Conservation (phyloP, 208 protist species). For the Trypanosoma caninum region DNA sequence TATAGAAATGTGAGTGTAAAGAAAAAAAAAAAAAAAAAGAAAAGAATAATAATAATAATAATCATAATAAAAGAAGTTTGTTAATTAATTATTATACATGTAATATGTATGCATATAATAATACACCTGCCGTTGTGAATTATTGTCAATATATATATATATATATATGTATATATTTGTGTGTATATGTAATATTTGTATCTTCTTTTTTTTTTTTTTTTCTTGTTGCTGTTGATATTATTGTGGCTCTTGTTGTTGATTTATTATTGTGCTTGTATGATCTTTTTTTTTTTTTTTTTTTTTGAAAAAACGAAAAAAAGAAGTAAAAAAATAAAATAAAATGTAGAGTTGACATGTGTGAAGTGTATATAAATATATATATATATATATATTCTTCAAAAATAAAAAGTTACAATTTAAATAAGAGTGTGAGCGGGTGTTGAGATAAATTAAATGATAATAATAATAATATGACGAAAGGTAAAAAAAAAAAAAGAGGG, state of each 20-base stretch:
- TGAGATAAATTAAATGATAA: no score
- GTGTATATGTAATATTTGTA: no score
- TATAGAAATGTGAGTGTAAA: background rate
- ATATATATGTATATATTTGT: no score
- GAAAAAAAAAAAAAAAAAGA: constrained; percentile 26
- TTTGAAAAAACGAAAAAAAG: constrained; percentile 5
- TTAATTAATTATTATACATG: no score
- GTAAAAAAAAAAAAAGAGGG: background rate
- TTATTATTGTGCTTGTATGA: background rate
- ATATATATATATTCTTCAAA: background rate
- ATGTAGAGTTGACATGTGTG: no score
- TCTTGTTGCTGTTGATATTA: background rate
- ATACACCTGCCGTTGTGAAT: no score
- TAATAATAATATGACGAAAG: background rate
- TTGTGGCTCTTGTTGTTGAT: background rate
- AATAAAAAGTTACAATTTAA: background rate
- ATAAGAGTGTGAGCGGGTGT: background rate
- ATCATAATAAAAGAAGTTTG: background rate
- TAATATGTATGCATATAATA: no score
- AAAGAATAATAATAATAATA: background rate
- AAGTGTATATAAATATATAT: constrained; percentile 1
- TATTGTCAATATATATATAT: no score
- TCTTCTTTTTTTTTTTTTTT: background rate
- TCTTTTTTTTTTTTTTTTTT: background rate
- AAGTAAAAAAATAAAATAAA: constrained; percentile 2